Percentiles rank a stretch among this genome's conserved stretches.
Conservation (phyloP, 2,329 filamentous ascomycete genomes). For the Epichloe scottii region DNA sequence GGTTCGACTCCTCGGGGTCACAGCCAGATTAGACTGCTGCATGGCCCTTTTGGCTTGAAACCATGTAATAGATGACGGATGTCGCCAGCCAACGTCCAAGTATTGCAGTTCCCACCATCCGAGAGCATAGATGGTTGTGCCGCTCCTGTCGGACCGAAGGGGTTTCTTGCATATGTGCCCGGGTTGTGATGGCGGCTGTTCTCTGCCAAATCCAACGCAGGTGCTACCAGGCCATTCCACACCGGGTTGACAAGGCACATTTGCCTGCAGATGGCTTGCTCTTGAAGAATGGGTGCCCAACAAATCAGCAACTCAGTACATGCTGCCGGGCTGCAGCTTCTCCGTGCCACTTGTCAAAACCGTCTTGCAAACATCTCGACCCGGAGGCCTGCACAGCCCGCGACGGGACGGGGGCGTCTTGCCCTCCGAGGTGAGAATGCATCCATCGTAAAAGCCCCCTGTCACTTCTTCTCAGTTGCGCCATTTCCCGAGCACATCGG, state of each 20-base stretch:
- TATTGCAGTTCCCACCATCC: not conserved
- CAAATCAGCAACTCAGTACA: not conserved
- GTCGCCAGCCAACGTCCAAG: not conserved
- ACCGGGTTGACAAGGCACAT: not conserved
- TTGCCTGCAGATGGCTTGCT: not conserved
- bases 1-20: not conserved
- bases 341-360: not conserved
- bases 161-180: not conserved
- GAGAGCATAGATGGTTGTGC: not conserved
- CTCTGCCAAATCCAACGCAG: not conserved
- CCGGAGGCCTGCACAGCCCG: not conserved
- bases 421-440: not conserved
- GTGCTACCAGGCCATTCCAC: not conserved
- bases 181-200: not conserved
- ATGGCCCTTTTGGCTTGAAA: not conserved
- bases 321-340: not conserved
- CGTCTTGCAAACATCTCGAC: not conserved
- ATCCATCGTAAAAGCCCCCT: not conserved
- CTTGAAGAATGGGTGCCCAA: not conserved
- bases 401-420: not conserved
- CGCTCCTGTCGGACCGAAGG: conserved; percentile 2
- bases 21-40: not conserved
- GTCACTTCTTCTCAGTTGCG: not conserved
- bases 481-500: not conserved
- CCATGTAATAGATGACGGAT: not conserved